phyloP scores from a whole-genome alignment of 768 basidiomycete genomes.

The Polyporus arcularius region DNA sequence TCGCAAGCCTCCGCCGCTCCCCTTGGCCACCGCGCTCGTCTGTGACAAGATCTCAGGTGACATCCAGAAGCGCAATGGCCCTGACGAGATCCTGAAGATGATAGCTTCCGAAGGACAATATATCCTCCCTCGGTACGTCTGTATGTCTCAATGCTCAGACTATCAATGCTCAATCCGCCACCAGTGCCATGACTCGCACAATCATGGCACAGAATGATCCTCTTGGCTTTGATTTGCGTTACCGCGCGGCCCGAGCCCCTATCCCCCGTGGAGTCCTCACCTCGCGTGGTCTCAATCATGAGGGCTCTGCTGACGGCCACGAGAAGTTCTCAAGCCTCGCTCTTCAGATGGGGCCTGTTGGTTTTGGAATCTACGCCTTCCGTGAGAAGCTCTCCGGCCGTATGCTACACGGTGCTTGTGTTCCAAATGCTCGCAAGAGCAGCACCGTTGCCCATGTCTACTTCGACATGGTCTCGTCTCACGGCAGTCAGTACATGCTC shows the following conservation, averaged over 20 bases:
- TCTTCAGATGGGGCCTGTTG: constrained; percentile 31
- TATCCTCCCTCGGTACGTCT: background rate
- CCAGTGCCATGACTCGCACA: background rate
- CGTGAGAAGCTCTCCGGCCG: constrained; percentile 31
- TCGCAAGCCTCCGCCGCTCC: background rate
- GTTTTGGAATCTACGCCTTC: constrained; percentile 32
- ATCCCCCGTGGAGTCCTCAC: background rate
- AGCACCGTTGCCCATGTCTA: constrained; percentile 33
- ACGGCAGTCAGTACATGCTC: background rate
- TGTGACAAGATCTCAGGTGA: background rate
- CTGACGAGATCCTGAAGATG: background rate
- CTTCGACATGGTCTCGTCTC: constrained; percentile 30
- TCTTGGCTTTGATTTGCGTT: background rate
- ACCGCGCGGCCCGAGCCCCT: background rate
- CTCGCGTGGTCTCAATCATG: constrained; percentile 23
- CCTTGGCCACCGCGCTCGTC: background rate
- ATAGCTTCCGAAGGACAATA: background rate
- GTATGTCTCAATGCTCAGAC: background rate
- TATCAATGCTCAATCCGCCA: background rate
- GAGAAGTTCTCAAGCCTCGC: constrained; percentile 31
- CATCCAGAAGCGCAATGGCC: background rate
- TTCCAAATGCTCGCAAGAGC: constrained; percentile 29
- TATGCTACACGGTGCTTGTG: constrained; percentile 21
- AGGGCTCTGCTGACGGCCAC: constrained; percentile 32
- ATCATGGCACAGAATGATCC: background rate